Evolutionary conservation across 768 basidiomycete species (phyloP), one percentile per base, ranked within the genome.

Genomic region (Termitomyces sp.): DNA sequence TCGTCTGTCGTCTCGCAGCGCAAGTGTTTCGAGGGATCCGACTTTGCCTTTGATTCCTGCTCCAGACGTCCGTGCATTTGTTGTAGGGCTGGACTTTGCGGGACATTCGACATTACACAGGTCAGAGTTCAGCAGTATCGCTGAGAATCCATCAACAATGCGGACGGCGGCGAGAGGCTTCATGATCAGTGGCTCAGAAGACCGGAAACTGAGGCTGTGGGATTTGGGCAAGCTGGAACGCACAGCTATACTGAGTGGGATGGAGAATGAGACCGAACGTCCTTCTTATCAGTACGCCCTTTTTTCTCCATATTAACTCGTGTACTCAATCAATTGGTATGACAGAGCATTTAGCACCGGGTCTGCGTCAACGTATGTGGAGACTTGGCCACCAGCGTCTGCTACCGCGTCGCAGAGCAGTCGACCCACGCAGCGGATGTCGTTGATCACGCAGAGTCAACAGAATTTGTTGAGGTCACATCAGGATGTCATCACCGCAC

Each of bases 131-230:
- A 77, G 73, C 41, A 79, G 79, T 42, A 60, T 78, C 37, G 70
- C 63, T 29, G 81, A 81, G 47, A 65, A 73, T 24, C 70, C 69
- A 36, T 65, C 69, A 13, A 70, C 75, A 20, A 70, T 72, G n/a
- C 73, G 78, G 22, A 72, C 75, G 33, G 61, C 66, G 26, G 73
- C 73, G 24, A 76, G 81, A 34, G 92, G 90, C 0, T 98, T 86
- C 69, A 78, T 96, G 70, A 72, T 98, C 29, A 93, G 83, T 24
- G 96, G 92, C 1, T 96, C 94, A 0, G 92, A 95, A 64, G 97
- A 99, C 71, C 81, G 88, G 50, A 87, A 86, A 63, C 78, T 99
- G 41, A 80, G 93, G 26, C 77, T 92, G 61, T 98, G 94, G 94
- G 94, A 98, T 70, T 68, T 97, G 57, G 82, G 77, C 8, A 83